phyloP scores from a whole-genome alignment of 495 filamentous ascomycete genomes.

The Bombardia bombarda region DNA sequence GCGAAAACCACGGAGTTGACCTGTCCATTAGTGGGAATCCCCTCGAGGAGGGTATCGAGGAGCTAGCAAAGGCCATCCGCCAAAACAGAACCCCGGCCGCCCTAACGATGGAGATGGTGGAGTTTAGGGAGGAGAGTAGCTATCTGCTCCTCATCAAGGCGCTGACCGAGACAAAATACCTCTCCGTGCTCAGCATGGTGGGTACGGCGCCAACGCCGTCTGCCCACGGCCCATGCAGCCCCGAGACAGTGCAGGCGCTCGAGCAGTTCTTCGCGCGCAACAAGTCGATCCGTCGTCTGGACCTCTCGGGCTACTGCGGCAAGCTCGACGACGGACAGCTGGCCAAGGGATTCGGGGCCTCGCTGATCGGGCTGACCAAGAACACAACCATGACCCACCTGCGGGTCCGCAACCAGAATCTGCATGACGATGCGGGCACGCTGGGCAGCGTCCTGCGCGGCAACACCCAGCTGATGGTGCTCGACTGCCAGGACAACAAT shows the following conservation, averaged over 20 bases:
- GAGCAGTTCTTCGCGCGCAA: conserved; percentile 74
- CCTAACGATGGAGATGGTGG: conserved; percentile 76
- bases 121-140: conserved; percentile 66
- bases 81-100: conserved; percentile 57
- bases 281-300: conserved; percentile 63
- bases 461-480: conserved; percentile 13
- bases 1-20: conserved; percentile 57
- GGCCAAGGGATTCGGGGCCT: conserved; percentile 71
- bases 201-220: conserved; percentile 79
- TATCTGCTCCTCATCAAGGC: conserved; percentile 70
- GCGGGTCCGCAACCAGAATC: conserved; percentile 56
- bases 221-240: conserved; percentile 39
- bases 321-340: conserved; percentile 80
- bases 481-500: conserved; percentile 37
- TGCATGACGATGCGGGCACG: conserved; percentile 39
- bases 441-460: conserved; percentile 38
- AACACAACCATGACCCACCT: conserved; percentile 72
- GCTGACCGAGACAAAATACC: conserved; percentile 61
- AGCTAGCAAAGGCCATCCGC: conserved; percentile 62
- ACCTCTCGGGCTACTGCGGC: conserved; percentile 84
- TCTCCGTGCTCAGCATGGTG: conserved; percentile 77
- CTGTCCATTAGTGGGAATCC: conserved; percentile 75
- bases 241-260: conserved; percentile 66
- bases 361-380: conserved; percentile 64
- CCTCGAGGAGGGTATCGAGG: conserved; percentile 61